Conservation (phyloP, 1,139 yeast genomes). For the Spencermartinsiella ligniputridi region DNA sequence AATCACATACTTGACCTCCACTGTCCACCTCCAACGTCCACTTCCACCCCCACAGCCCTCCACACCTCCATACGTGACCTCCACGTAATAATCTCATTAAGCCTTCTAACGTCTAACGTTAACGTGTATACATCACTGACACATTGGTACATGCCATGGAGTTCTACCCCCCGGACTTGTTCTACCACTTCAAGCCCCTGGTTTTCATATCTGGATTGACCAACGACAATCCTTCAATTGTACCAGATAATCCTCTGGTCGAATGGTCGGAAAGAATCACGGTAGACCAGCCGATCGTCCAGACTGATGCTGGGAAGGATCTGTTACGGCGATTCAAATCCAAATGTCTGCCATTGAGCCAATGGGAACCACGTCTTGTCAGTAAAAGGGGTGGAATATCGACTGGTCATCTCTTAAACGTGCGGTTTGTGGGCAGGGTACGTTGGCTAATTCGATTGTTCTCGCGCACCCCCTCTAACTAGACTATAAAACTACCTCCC, state of each 20-base stretch:
- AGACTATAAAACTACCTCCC: neutral
- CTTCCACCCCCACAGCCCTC: too few relatives aligned
- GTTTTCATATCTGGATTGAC: constrained; percentile 26
- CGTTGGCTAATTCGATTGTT: neutral
- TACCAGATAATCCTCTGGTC: neutral
- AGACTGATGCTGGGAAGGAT: neutral
- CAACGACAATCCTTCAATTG: neutral
- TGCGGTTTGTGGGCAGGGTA: constrained; percentile 21
- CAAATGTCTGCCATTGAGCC: neutral
- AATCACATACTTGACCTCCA: too few relatives aligned
- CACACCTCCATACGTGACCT: too few relatives aligned
- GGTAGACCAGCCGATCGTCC: neutral
- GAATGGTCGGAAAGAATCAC: constrained; percentile 2
- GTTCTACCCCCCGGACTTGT: constrained; percentile 20
- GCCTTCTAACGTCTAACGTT: too few relatives aligned
- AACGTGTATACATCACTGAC: too few relatives aligned
- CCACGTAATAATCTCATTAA: too few relatives aligned
- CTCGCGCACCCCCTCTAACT: neutral
- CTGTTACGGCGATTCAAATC: neutral
- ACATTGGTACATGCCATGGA: too few relatives aligned
- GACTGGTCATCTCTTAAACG: constrained; percentile 20
- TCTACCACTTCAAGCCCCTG: constrained; percentile 27
- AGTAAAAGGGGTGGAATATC: neutral
- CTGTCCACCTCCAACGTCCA: too few relatives aligned
- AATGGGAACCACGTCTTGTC: neutral